These are phyloP conservation scores for Thuja plicata DNA, from an alignment of 83 land plant species.

Conservation along the genomic window DNA sequence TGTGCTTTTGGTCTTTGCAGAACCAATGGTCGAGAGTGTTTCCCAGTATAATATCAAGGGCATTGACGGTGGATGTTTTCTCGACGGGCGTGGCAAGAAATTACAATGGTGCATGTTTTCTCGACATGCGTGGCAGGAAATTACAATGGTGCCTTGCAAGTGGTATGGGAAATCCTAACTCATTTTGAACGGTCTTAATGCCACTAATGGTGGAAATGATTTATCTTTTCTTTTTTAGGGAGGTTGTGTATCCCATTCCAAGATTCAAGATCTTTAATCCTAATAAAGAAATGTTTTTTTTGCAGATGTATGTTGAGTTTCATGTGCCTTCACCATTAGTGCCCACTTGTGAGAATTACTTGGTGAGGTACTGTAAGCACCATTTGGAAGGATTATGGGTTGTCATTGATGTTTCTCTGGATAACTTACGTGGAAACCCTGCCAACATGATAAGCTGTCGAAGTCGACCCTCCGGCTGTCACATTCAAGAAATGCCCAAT, in stretches of 20 bases:
- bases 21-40: constrained; percentile 71
- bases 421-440: constrained; percentile 47
- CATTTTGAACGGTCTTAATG: neutral
- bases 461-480: constrained; percentile 82
- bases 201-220: too few relatives aligned
- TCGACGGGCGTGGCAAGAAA: constrained; percentile 83
- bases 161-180: constrained; percentile 37
- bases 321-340: constrained; percentile 85
- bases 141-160: constrained; percentile 81
- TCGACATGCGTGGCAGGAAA: constrained; percentile 83
- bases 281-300: neutral
- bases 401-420: constrained; percentile 80
- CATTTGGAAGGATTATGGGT: constrained; percentile 79
- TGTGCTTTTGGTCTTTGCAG: constrained; percentile 16
- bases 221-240: too few relatives aligned
- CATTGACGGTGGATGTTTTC: constrained; percentile 64
- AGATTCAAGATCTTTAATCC: too few relatives aligned
- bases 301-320: constrained; percentile 64
- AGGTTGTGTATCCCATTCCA: too few relatives aligned
- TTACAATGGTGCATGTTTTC: constrained; percentile 79
- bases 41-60: constrained; percentile 72
- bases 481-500: constrained; percentile 81
- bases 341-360: constrained; percentile 74
- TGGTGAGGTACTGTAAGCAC: constrained; percentile 83
- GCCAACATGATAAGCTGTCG: constrained; percentile 40